These are phyloP conservation scores for Heritiera littoralis DNA, from an alignment of 345 rosid species.

Conservation along the genomic window DNA sequence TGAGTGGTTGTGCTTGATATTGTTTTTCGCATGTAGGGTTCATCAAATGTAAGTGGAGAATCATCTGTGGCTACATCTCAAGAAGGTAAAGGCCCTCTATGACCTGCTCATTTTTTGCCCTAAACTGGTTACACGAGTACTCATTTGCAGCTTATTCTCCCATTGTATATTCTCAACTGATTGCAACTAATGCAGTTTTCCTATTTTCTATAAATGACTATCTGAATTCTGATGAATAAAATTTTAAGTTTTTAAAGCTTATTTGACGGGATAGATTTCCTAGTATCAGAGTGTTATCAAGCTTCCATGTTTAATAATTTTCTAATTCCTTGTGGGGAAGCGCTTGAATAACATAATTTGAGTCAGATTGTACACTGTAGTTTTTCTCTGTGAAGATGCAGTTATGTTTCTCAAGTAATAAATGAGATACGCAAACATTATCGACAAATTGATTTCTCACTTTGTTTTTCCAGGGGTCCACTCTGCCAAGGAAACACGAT, in stretches of 20 bases:
- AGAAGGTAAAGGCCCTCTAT: slow-evolving; percentile 51
- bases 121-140: background rate
- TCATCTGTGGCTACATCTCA: slow-evolving; percentile 51
- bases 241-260: background rate
- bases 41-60: slow-evolving; percentile 64
- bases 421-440: background rate
- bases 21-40: slow-evolving; percentile 44
- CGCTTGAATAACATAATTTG: background rate
- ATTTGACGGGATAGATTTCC: background rate
- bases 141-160: background rate
- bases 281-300: background rate
- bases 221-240: background rate
- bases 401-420: background rate
- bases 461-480: slow-evolving; percentile 41
- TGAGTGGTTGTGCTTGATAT: background rate
- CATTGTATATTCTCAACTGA: background rate
- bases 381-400: background rate
- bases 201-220: background rate
- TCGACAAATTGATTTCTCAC: slow-evolving; percentile 4
- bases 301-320: background rate
- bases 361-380: background rate
- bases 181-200: background rate
- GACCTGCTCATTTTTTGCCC: background rate
- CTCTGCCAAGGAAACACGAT: slow-evolving; percentile 51
- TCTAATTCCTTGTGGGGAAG: background rate